Evolutionary conservation across 2,329 filamentous ascomycete genomes (phyloP).

Genomic region (Cladosporium phlei): DNA sequence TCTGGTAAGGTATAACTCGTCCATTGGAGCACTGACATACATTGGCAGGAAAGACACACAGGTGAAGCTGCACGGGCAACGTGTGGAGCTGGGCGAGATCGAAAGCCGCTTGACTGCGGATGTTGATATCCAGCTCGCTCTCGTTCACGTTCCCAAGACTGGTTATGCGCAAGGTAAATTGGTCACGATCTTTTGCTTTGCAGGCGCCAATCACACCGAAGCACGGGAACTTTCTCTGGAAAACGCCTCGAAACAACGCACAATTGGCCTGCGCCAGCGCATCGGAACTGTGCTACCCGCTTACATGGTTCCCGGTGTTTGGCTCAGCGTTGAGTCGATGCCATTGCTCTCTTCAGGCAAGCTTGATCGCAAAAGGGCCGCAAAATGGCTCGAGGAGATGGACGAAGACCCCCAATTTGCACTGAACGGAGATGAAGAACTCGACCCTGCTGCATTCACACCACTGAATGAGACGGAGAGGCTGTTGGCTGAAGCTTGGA

Average conservation of each 20-base stretch:
- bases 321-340: slow-evolving; percentile 9
- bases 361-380: slow-evolving; percentile 11
- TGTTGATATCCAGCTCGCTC: slow-evolving; percentile 65
- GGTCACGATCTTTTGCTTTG: slow-evolving; percentile 61
- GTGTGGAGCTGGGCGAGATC: slow-evolving; percentile 22
- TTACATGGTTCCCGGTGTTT: slow-evolving; percentile 15
- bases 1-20: slow-evolving; percentile 20
- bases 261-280: slow-evolving; percentile 2
- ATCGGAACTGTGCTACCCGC: slow-evolving; percentile 7
- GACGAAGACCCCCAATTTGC: slow-evolving; percentile 7
- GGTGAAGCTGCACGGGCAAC: slow-evolving; percentile 21
- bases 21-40: slow-evolving; percentile 20
- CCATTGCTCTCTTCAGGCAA: slow-evolving; percentile 13
- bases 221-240: slow-evolving; percentile 3
- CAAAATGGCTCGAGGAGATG: slow-evolving; percentile 10
- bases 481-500: slow-evolving; percentile 6
- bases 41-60: slow-evolving; percentile 21
- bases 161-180: slow-evolving; percentile 65
- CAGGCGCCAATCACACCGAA: slow-evolving; percentile 6
- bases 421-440: not conserved
- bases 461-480: slow-evolving; percentile 5
- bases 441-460: not conserved
- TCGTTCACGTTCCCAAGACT: slow-evolving; percentile 69
- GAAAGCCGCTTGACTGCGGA: slow-evolving; percentile 48
- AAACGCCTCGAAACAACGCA: slow-evolving; percentile 26